These are phyloP conservation scores for Ophiostoma sp. DNA, from an alignment of 2,329 filamentous ascomycete species.

Conservation along the genomic window DNA sequence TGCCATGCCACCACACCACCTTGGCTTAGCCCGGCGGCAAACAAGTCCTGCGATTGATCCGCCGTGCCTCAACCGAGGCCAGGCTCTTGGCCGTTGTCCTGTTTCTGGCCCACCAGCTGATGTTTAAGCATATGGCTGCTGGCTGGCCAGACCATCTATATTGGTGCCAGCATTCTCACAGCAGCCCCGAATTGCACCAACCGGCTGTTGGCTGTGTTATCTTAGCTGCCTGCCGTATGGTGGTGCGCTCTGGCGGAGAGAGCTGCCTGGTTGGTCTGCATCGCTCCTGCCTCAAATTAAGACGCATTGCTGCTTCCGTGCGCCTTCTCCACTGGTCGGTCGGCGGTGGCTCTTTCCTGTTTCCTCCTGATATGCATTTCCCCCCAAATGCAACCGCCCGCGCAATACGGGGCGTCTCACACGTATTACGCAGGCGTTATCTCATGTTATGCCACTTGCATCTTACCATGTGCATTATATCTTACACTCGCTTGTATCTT, in stretches of 20 bases:
- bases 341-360: constrained; percentile 18
- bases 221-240: not conserved
- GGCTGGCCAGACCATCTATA: too few relatives aligned
- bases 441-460: not conserved
- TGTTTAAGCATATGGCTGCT: too few relatives aligned
- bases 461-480: not conserved
- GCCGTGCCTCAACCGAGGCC: not conserved
- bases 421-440: not conserved
- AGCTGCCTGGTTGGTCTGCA: constrained; percentile 8
- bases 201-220: not conserved
- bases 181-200: too few relatives aligned
- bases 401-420: constrained; percentile 9
- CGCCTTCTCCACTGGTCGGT: constrained; percentile 12
- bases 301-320: not conserved
- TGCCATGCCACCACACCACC: constrained; percentile 7
- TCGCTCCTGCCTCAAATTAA: constrained; percentile 17
- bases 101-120: too few relatives aligned
- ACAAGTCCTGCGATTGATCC: not conserved
- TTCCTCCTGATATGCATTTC: not conserved
- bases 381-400: constrained; percentile 9
- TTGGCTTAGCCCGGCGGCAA: constrained; percentile 11
- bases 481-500: not conserved
- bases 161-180: too few relatives aligned
- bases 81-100: not conserved
- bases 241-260: not conserved